Evolutionary conservation across 2,329 filamentous ascomycete genomes (phyloP).

Genomic region (Colletotrichum higginsianum): DNA sequence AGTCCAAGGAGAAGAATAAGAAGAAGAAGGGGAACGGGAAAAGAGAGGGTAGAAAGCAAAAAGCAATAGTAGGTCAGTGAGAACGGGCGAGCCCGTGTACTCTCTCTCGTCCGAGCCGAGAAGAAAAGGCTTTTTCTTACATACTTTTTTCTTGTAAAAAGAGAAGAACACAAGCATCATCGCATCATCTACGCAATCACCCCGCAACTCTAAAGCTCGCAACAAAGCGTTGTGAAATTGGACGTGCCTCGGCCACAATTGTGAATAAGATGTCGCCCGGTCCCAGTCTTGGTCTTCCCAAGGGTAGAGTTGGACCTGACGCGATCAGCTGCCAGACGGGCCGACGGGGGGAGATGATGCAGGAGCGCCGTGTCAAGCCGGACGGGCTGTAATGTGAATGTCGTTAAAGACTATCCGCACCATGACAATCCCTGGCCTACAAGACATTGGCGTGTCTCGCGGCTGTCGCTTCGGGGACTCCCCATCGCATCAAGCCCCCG

Average conservation of each 20-base stretch:
- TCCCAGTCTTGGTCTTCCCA: background rate
- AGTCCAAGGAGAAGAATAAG: background rate
- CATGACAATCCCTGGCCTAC: too few species aligned
- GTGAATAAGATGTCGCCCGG: background rate
- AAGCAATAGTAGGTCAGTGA: background rate
- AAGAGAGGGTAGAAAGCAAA: background rate
- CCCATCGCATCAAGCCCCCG: slow-evolving; percentile 1
- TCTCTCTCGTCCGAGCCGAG: slow-evolving; percentile 26
- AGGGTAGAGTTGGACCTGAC: slow-evolving; percentile 6
- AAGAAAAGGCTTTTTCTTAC: background rate
- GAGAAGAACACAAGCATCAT: background rate
- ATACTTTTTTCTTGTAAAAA: background rate
- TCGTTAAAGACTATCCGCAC: background rate
- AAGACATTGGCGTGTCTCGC: slow-evolving; percentile 10
- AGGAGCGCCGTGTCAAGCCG: slow-evolving; percentile 13
- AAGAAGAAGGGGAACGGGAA: background rate
- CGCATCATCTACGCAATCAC: background rate
- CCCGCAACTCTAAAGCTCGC: background rate
- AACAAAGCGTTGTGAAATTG: background rate
- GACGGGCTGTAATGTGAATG: background rate
- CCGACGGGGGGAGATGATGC: slow-evolving; percentile 13
- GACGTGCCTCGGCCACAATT: too few species aligned
- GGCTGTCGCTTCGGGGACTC: background rate
- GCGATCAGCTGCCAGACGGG: slow-evolving; percentile 2
- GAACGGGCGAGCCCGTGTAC: slow-evolving; percentile 10